Base-by-base conservation (phyloP, 1,139 yeast genomes). In the Kodamaea plutei region DNA sequence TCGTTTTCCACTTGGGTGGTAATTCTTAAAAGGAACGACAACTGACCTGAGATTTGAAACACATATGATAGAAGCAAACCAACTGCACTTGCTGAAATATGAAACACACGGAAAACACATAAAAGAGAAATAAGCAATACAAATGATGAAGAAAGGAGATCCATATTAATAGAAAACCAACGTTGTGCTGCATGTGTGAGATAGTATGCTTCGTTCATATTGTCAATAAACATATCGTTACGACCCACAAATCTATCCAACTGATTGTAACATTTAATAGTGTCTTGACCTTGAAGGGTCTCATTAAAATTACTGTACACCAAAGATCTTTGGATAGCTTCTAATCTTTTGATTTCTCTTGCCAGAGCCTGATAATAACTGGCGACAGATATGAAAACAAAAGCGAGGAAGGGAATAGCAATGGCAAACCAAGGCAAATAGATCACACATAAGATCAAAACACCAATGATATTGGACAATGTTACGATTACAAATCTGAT, bases 401-500 rank as follows among this genome's bases (percentile, higher is more conserved):
- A 21, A 5, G 32, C 45, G 34, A 47, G 30, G 28, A 43, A 37
- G 2, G 52, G 53, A 8, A 48, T 41, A 8, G 50, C 48, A 20
- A 49, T 39, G 20, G 50, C 51, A 34, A 48, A 41, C 50, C 50
- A 49, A 1, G 53, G 93, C 35, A 83, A 62, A 48, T 82, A 83
- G 43, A 79, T 65, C 32, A 84, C 67, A 53, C 87, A 77, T 41
- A 84, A 67, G 13, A 79, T 67, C 29, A 81, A 41, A 5, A 80
- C 74, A 39, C 88, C 87, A 28, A 73, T 39, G 29, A 81, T 69
- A 34, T 68, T 69, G 15, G 79, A 67, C 12, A 70, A 44, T 2
- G 78, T 66, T 33, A 64, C 69, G 24, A 71, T 45, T 33, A 73
- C 55, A 33, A 76, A 44, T 44, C 81, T 64, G 24, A 73, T 40